Conservation (phyloP, 306 rosid species). For the Castanea crenata region DNA sequence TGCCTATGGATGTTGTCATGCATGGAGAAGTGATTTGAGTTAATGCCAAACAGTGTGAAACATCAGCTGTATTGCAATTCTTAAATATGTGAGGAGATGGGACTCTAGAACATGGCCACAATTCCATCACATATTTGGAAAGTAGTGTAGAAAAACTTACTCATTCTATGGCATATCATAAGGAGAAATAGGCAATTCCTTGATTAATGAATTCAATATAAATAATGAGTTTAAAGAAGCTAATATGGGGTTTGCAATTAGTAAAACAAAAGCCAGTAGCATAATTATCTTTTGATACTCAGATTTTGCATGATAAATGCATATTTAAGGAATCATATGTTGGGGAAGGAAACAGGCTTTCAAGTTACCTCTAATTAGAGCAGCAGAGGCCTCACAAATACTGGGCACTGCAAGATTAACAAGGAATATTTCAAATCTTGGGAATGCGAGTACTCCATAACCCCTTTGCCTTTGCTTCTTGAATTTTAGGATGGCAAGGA, state of each 20-base stretch:
- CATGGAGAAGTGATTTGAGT: background rate
- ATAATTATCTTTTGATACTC: background rate
- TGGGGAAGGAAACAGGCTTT: background rate
- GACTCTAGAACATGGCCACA: background rate
- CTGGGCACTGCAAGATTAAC: constrained; percentile 70
- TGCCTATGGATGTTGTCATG: background rate
- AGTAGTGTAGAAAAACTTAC: background rate
- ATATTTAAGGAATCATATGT: background rate
- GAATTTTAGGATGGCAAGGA: constrained; percentile 55
- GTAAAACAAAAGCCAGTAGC: background rate
- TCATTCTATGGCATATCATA: background rate
- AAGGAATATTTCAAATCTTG: constrained; percentile 83
- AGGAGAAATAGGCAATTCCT: background rate
- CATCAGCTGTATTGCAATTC: background rate
- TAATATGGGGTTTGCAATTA: background rate
- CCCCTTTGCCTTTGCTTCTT: constrained; percentile 40
- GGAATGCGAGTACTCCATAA: constrained; percentile 76
- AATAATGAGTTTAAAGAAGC: background rate
- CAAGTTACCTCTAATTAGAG: constrained; percentile 56
- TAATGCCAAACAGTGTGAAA: background rate
- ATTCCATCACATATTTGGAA: background rate
- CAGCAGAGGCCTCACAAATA: constrained; percentile 63
- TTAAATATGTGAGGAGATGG: background rate
- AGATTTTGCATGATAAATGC: background rate
- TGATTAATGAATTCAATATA: background rate